These are phyloP conservation scores for Saccharomycopsis microspora DNA, from an alignment of 805 yeast genomes.

Conservation along the genomic window DNA sequence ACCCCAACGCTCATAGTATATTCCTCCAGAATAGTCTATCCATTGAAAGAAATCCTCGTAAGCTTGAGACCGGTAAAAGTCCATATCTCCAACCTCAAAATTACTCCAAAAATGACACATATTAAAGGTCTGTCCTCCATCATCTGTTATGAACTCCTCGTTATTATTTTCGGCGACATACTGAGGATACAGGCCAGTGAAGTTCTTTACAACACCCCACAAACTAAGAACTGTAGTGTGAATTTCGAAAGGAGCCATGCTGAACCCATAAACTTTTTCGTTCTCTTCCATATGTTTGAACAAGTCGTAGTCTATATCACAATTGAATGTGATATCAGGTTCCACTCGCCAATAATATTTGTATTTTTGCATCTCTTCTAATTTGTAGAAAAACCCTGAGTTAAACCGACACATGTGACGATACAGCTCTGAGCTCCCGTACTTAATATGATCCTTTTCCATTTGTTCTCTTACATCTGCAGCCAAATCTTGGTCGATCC, in stretches of 20 bases:
- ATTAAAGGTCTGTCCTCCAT: conserved; percentile 31
- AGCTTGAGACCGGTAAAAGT: conserved; percentile 36
- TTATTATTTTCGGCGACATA: conserved; percentile 36
- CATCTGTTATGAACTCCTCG: conserved; percentile 37
- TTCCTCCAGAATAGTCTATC: conserved; percentile 39
- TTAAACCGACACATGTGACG: conserved; percentile 68
- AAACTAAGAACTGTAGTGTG: conserved; percentile 41
- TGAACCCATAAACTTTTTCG: conserved; percentile 39
- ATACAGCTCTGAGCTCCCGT: conserved; percentile 40
- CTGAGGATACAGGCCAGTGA: conserved; percentile 34
- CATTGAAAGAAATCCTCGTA: conserved; percentile 34
- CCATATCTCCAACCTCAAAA: conserved; percentile 44
- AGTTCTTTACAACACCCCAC: conserved; percentile 37
- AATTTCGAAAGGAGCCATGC: conserved; percentile 38
- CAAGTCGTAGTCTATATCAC: conserved; percentile 49
- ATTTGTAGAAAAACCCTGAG: conserved; percentile 47
- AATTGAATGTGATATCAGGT: conserved; percentile 43
- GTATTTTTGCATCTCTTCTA: conserved; percentile 32
- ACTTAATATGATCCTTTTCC: conserved; percentile 24
- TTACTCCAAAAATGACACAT: conserved; percentile 59
- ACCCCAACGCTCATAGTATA: conserved; percentile 53
- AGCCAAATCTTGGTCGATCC: conserved; percentile 28
- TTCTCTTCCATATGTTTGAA: conserved; percentile 31
- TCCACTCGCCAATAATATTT: conserved; percentile 54
- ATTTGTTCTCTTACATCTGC: conserved; percentile 20